phyloP scores from a whole-genome alignment of 2,329 filamentous ascomycete species.

The Lachnellula hyalina region DNA sequence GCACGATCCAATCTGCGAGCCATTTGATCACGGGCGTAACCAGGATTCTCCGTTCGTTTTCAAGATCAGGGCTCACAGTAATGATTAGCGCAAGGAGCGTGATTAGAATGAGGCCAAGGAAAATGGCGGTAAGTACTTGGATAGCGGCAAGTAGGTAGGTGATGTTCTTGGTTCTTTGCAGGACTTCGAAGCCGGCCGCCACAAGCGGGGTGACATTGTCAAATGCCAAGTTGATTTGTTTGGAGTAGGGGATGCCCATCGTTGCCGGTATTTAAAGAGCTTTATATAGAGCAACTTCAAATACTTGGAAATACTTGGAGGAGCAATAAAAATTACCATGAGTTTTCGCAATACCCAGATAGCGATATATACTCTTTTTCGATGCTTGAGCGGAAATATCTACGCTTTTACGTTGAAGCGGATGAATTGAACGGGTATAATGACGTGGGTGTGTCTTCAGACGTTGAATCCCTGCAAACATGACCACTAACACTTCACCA shows the following conservation, averaged over 20 bases:
- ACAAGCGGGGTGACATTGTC: slow-evolving; percentile 48
- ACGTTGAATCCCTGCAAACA: too few species aligned
- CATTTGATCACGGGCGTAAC: slow-evolving; percentile 39
- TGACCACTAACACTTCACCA: too few species aligned
- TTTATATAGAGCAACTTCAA: too few species aligned
- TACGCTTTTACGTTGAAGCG: too few species aligned
- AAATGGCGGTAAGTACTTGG: slow-evolving; percentile 40
- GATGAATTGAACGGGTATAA: too few species aligned
- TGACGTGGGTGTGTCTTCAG: too few species aligned
- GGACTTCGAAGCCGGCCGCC: slow-evolving; percentile 42
- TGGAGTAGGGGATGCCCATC: slow-evolving; percentile 49
- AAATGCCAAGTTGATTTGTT: slow-evolving; percentile 46
- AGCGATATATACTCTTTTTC: too few species aligned
- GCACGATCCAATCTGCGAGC: slow-evolving; percentile 19
- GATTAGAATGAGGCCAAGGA: slow-evolving; percentile 37
- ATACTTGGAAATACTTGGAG: too few species aligned
- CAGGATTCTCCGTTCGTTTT: slow-evolving; percentile 35
- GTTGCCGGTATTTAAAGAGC: neutral
- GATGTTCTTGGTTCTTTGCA: slow-evolving; percentile 45
- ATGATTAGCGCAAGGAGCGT: slow-evolving; percentile 37
- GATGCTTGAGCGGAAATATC: too few species aligned
- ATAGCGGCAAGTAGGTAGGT: slow-evolving; percentile 42
- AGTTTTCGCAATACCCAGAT: too few species aligned
- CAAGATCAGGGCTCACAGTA: slow-evolving; percentile 43
- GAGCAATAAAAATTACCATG: too few species aligned